phyloP scores from a whole-genome alignment of 805 yeast genomes.

The Candida nanaspora region DNA sequence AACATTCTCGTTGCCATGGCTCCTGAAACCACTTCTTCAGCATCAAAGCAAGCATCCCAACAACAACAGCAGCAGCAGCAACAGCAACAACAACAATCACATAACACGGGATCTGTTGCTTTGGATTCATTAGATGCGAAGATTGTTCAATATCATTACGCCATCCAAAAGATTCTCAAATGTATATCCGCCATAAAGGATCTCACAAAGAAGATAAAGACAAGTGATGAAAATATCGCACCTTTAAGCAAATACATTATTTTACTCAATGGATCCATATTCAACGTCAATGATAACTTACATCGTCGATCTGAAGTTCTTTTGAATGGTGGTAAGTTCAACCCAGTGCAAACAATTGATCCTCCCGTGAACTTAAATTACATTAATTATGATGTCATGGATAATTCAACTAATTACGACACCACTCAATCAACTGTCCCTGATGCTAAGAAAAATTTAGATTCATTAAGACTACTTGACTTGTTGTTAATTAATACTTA shows the following conservation, averaged over 20 bases:
- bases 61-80: too few species aligned
- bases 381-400: constrained; percentile 26
- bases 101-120: too few species aligned
- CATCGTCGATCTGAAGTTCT: constrained; percentile 32
- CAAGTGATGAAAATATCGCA: constrained; percentile 14
- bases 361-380: constrained; percentile 31
- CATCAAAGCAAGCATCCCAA: too few species aligned
- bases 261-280: constrained; percentile 31
- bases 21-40: too few species aligned
- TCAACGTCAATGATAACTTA: constrained; percentile 32
- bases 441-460: constrained; percentile 18
- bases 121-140: constrained; percentile 46
- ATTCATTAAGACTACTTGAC: constrained; percentile 20
- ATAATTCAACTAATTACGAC: constrained; percentile 25
- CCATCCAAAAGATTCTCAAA: constrained; percentile 37
- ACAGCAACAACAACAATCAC: too few species aligned
- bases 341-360: constrained; percentile 30
- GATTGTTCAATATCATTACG: constrained; percentile 51
- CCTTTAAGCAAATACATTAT: constrained; percentile 29
- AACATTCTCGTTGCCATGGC: too few species aligned
- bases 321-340: constrained; percentile 33
- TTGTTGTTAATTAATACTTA: constrained; percentile 21
- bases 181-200: constrained; percentile 27
- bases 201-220: constrained; percentile 11
- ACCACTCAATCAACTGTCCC: constrained; percentile 25